A percentile compares a stretch with the other conserved stretches of the same genome.
Evolutionary conservation across 768 basidiomycete species (phyloP).

Genomic region (Russula griseocarnosa): DNA sequence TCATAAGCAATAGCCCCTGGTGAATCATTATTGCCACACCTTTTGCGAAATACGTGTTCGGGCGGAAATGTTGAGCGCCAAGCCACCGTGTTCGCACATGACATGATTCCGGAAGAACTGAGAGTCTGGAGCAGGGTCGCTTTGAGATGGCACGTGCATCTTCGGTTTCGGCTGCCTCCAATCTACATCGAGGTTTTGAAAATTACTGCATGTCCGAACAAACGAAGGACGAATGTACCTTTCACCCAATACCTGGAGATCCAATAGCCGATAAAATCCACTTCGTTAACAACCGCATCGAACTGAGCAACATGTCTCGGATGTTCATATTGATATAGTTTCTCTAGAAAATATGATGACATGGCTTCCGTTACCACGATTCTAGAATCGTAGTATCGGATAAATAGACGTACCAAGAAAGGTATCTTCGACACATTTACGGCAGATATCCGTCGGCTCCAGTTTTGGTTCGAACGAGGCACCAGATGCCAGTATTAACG

Average conservation of each 20-base stretch:
- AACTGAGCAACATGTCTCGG: constrained; percentile 56
- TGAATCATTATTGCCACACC: constrained; percentile 37
- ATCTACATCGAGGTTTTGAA: constrained; percentile 42
- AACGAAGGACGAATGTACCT: constrained; percentile 42
- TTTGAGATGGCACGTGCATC: constrained; percentile 59
- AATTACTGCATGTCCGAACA: constrained; percentile 1
- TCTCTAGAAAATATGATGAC: constrained; percentile 43
- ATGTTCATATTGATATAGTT: constrained; percentile 65
- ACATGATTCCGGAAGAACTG: constrained; percentile 56
- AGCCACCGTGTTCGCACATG: constrained; percentile 62
- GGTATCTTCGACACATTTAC: constrained; percentile 49
- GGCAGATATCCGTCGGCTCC: constrained; percentile 53
- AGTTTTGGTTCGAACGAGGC: constrained; percentile 46
- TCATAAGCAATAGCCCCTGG: constrained; percentile 8
- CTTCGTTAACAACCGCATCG: constrained; percentile 47
- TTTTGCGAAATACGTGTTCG: constrained; percentile 60
- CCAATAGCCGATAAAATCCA: constrained; percentile 53
- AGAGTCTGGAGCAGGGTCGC: constrained; percentile 67
- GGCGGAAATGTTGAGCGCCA: constrained; percentile 51
- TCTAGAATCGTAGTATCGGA: neutral
- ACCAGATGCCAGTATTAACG: constrained; percentile 40
- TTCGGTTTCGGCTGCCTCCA: constrained; percentile 70
- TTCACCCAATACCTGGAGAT: constrained; percentile 77
- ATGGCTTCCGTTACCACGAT: constrained; percentile 1
- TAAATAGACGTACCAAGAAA: constrained; percentile 50